Base-by-base conservation (phyloP, 1,139 yeast genomes). In the Pichia cactophila region DNA sequence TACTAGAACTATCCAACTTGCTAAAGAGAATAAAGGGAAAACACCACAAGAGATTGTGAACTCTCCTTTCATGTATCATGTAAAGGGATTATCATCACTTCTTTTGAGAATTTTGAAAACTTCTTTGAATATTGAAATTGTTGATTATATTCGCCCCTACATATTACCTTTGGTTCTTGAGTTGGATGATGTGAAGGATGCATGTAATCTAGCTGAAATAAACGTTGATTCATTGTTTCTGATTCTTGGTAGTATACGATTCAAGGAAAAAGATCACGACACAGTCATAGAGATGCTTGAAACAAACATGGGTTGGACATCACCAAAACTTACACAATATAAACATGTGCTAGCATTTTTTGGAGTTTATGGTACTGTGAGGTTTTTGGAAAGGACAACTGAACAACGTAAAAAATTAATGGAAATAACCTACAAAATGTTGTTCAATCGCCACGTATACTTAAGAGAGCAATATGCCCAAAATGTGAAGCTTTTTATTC, bases 401-500 rank as follows among this genome's bases (percentile, higher is more conserved):
- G 64, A 60, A 1, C 86, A 86, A 59, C 72, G 86, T 50, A 60
- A 61, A 14, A 60, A 66, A 39, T 69, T 92, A 26, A 70, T 87
- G 33, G 68, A 70, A 4, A 70, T 80, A 46, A 79, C 86, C 2
- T 73, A 76, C 33, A 65, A 70, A 3, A 69, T 80, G 59, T 66
- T 90, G 45, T 77, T 76, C 53, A 86, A 84, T 61, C 75, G 78
- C 33, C 75, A 80, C 65, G 74, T 85, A 20, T 95, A 88, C 53
- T 86, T 92, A 1, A 73, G 98, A 51, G 86, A 81, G 50, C 72
- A 81, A 5, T 89, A 94, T 1, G 81, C 95, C 0, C 74, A 74
- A 8, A 86, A 92, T 0, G 71, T 94, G 31, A 78, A 96, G 0
- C 92, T 95, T 9, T 77, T 92, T 56, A 77, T 92, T 43, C 89